A percentile compares a stretch with the other conserved stretches of the same genome.
phyloP scores from a whole-genome alignment of 2,329 filamentous ascomycete genomes.

The Aspergillus aculeatinus region DNA sequence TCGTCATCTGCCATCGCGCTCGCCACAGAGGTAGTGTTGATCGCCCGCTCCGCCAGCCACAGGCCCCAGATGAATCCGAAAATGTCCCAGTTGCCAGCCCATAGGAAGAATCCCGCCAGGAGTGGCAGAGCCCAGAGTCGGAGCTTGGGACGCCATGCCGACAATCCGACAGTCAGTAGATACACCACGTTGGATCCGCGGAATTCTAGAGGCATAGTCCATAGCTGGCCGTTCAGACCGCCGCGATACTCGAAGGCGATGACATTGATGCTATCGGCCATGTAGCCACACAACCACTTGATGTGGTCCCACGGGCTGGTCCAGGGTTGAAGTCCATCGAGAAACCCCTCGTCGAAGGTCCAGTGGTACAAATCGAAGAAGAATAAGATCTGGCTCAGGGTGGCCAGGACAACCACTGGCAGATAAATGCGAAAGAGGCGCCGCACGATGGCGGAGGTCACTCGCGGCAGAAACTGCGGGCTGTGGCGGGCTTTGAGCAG shows the following conservation, averaged over 20 bases:
- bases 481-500: constrained; percentile 41
- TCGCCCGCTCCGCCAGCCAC: constrained; percentile 18
- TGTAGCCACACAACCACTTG: constrained; percentile 18
- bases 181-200: constrained; percentile 24
- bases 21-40: neutral
- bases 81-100: constrained; percentile 25
- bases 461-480: constrained; percentile 7
- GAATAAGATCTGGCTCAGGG: constrained; percentile 19
- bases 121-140: constrained; percentile 14
- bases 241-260: constrained; percentile 20
- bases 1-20: neutral
- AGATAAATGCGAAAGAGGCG: constrained; percentile 23
- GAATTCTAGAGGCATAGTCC: constrained; percentile 27
- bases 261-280: constrained; percentile 23
- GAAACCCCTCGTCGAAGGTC: constrained; percentile 15
- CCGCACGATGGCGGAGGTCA: constrained; percentile 21
- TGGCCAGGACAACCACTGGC: constrained; percentile 18
- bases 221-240: constrained; percentile 23
- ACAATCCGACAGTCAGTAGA: constrained; percentile 5
- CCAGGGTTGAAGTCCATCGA: constrained; percentile 19
- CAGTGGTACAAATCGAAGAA: constrained; percentile 21
- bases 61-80: constrained; percentile 24
- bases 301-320: constrained; percentile 20
- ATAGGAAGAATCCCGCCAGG: constrained; percentile 17
- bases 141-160: constrained; percentile 17